phyloP scores from a whole-genome alignment of 192 early-diverging fungal species.

The Entomortierella lignicola region DNA sequence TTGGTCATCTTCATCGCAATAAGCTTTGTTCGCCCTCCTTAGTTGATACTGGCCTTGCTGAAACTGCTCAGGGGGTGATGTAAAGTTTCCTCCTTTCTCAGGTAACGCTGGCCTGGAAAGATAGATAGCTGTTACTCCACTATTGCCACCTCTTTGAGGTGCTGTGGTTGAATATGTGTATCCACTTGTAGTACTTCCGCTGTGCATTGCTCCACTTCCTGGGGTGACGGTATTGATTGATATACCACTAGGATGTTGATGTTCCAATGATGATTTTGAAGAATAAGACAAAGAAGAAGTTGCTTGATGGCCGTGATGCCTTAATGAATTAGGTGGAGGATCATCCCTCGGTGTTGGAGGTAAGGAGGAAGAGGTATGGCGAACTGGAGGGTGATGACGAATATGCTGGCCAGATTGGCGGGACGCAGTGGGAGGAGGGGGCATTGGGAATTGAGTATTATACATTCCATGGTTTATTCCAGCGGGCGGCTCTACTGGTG shows the following conservation, averaged over 20 bases:
- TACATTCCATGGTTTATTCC: not conserved
- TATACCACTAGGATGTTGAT: not conserved
- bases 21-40: slow-evolving; percentile 2
- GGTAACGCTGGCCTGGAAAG: slow-evolving; percentile 35
- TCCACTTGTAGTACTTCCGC: slow-evolving; percentile 19
- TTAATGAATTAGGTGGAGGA: slow-evolving; percentile 11
- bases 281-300: not conserved
- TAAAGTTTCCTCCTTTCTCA: not conserved
- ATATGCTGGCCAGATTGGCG: slow-evolving; percentile 23
- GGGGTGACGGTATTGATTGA: not conserved
- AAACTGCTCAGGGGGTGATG: slow-evolving; percentile 5
- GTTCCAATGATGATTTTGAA: slow-evolving; percentile 3
- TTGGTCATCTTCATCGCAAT: slow-evolving; percentile 21
- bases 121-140: slow-evolving; percentile 37
- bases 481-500: not conserved
- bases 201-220: not conserved
- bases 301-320: not conserved
- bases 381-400: slow-evolving; percentile 9
- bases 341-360: slow-evolving; percentile 31
- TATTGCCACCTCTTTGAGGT: not conserved
- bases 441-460: slow-evolving; percentile 25
- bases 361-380: slow-evolving; percentile 1
- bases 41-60: slow-evolving; percentile 5
- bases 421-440: slow-evolving; percentile 36
- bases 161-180: slow-evolving; percentile 17